Percentiles rank a stretch among this genome's conserved stretches.
These are phyloP conservation scores for Aspergillus sclerotialis DNA, from an alignment of 2,329 filamentous ascomycete genomes.

Conservation along the genomic window DNA sequence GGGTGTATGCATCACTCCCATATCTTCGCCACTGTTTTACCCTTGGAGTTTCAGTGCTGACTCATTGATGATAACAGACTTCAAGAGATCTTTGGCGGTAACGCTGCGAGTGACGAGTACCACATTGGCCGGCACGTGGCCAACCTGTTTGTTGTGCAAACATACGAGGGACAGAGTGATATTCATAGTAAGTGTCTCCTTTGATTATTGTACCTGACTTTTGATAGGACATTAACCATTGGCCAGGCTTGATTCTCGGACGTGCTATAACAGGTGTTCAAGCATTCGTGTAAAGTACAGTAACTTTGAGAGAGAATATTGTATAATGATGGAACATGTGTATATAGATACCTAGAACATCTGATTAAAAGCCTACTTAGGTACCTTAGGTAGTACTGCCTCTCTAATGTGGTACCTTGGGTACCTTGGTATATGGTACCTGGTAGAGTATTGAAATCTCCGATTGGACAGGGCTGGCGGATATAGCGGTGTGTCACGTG, in stretches of 20 bases:
- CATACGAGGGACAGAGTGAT: constrained; percentile 96
- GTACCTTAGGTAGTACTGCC: too few relatives aligned
- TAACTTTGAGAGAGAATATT: too few relatives aligned
- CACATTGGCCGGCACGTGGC: constrained; percentile 89
- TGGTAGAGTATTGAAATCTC: too few relatives aligned
- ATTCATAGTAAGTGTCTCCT: constrained; percentile 70
- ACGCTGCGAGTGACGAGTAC: constrained; percentile 97
- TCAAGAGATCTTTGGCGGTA: constrained; percentile 95
- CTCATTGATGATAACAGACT: constrained; percentile 42
- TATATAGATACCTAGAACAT: too few relatives aligned
- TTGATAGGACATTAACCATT: too few relatives aligned
- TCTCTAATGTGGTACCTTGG: too few relatives aligned
- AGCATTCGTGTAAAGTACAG: constrained; percentile 62
- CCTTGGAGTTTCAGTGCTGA: constrained; percentile 1
- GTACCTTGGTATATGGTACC: too few relatives aligned
- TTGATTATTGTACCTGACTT: constrained; percentile 35
- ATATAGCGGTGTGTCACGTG: too few relatives aligned
- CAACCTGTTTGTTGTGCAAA: constrained; percentile 95
- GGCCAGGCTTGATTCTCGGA: constrained; percentile 62
- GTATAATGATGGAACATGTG: too few relatives aligned
- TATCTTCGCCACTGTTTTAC: not conserved
- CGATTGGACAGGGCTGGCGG: too few relatives aligned
- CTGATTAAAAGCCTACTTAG: too few relatives aligned
- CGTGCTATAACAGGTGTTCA: constrained; percentile 68
- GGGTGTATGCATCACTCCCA: constrained; percentile 44